Evolutionary conservation across 208 protist genomes (phyloP), one percentile per base, ranked within the genome.

Genomic region (Trypanosoma conorhini): DNA sequence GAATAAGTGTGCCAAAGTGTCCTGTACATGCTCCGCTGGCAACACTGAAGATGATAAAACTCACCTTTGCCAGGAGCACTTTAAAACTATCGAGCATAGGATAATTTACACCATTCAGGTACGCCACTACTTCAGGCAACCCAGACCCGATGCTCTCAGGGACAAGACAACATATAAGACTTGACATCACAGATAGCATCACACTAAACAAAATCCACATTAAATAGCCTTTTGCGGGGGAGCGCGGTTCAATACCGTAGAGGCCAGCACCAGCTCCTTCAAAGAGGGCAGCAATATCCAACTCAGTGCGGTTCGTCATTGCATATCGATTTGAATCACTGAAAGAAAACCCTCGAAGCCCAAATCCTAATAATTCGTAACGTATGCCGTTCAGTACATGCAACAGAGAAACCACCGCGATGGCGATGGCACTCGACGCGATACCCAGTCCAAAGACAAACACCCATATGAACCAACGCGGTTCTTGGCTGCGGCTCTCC

Each of bases 391-490:
- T 77, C 10, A 88, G 59, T 66, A 85, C 51, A 35, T 88, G 83
- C 59, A 88, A 55, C 13, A 68, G 56, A 8, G 75, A 76, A 8
- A 82, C 67, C 51, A 79, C 68, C 21, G 31, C 33, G 31, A 88
- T 74, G 13, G 79, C 69, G 9, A 85, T 73, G 19, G 62, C 60
- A 54, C 80, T 83, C 15, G 77, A 74, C n/a, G 61, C 65, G 54
- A 88, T 42, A 57, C 83, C 83, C 4, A 88, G 58, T 15, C 70
- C 40, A 26, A 85, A 38, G 12, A 88, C 80, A 54, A 85, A 88
- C 28, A 85, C 73, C 83, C 83, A 88, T 70, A 88, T 88, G 50
- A 85, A 88, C 83, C 79, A 85, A 51, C 80, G 83, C 19, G 83
- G 80, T 60, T 88, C 83, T 54, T 81, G 69, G 55, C 67, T 83